A percentile compares a stretch with the other conserved stretches of the same genome.
These are phyloP conservation scores for Hyphodiscus hymeniophilus DNA, from an alignment of 495 filamentous ascomycete genomes.

Conservation along the genomic window DNA sequence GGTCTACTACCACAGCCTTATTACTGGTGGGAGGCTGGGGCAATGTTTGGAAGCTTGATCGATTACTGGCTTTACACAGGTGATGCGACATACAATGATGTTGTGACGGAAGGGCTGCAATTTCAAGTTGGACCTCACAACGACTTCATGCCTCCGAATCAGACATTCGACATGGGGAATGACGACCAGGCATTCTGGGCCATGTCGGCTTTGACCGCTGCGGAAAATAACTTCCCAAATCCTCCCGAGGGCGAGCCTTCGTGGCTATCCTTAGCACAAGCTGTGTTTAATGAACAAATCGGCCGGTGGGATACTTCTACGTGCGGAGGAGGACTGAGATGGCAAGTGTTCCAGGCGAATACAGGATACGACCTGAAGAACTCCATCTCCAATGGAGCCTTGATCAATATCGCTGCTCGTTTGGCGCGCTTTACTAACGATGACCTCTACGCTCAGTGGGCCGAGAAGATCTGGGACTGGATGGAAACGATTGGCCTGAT, in stretches of 20 bases:
- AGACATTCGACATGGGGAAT: conserved; percentile 20
- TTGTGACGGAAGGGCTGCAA: conserved; percentile 51
- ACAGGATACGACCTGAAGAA: conserved; percentile 75
- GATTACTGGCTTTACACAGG: conserved; percentile 71
- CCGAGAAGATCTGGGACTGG: conserved; percentile 66
- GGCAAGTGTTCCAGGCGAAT: conserved; percentile 40
- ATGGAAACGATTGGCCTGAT: conserved; percentile 51
- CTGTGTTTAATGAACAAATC: conserved; percentile 68
- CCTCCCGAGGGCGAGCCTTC: conserved; percentile 42
- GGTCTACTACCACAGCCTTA: conserved; percentile 22
- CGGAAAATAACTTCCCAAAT: conserved; percentile 52
- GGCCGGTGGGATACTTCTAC: conserved; percentile 49
- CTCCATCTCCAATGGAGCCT: conserved; percentile 62
- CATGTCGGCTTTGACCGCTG: conserved; percentile 56
- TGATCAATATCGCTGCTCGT: conserved; percentile 72
- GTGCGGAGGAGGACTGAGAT: conserved; percentile 66
- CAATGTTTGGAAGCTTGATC: conserved; percentile 61
- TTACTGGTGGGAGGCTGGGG: conserved; percentile 69
- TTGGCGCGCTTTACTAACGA: conserved; percentile 70
- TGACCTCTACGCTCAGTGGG: conserved; percentile 66
- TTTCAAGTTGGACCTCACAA: conserved; percentile 54
- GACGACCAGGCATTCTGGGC: conserved; percentile 64
- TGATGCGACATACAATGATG: conserved; percentile 57
- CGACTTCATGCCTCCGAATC: conserved; percentile 56
- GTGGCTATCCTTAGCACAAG: conserved; percentile 72